Conservation (phyloP, 305 asterid species). For the Plantago coronopus region DNA sequence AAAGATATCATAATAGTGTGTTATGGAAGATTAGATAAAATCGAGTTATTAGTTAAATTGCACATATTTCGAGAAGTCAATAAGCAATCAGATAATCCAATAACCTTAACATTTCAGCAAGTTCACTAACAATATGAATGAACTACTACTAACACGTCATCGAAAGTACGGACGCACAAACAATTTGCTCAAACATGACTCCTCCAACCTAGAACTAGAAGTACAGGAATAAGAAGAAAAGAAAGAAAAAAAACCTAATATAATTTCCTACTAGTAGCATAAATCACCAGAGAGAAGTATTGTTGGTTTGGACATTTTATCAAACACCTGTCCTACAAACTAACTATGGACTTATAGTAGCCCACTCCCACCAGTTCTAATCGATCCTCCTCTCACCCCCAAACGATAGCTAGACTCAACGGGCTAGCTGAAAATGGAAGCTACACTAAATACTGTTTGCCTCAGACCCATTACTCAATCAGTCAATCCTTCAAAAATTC, state of each 20-base stretch:
- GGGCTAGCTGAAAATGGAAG: no score
- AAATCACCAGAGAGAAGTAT: no score
- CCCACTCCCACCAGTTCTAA: not conserved
- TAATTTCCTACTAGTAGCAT: no score
- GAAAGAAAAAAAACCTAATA: no score
- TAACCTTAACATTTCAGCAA: not conserved
- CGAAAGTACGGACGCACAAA: no score
- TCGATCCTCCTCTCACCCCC: not conserved
- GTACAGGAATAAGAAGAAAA: no score
- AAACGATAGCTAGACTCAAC: no score
- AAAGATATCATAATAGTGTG: not conserved
- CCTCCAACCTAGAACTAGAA: no score
- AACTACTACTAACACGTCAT: conserved; percentile 2
- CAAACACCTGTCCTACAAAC: conserved; percentile 9
- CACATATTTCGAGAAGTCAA: not conserved
- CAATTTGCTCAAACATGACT: no score
- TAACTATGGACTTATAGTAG: not conserved
- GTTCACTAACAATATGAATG: not conserved
- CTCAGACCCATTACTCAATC: no score
- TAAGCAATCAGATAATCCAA: not conserved
- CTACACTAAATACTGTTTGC: no score
- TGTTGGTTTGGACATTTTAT: conserved; percentile 14
- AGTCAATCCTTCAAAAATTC: no score
- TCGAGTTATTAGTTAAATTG: not conserved
- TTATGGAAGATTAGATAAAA: not conserved